Evolutionary conservation across 371 early-diverging fungal species (phyloP).

Genomic region (Phascolomyces articulosus): DNA sequence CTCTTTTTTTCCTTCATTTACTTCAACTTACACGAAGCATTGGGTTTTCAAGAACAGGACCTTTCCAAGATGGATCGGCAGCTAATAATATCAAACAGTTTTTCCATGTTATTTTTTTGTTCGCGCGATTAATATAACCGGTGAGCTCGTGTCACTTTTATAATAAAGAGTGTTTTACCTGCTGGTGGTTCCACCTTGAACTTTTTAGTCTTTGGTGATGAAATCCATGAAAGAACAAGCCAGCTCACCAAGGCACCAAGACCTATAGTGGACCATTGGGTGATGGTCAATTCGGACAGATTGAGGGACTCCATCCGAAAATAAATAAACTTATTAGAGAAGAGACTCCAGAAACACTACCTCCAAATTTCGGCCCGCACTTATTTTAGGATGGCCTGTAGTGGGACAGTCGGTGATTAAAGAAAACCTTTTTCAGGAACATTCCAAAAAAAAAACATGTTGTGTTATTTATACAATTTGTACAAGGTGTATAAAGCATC

Average conservation of each 20-base stretch:
- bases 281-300: conserved; percentile 12
- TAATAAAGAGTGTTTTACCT: too few species aligned
- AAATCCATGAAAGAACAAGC: conserved; percentile 29
- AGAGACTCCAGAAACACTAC: background rate
- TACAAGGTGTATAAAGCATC: too few species aligned
- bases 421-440: too few species aligned
- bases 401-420: too few species aligned
- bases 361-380: background rate
- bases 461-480: too few species aligned
- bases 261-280: conserved; percentile 29
- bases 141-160: too few species aligned
- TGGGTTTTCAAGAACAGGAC: conserved; percentile 56
- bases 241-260: conserved; percentile 38
- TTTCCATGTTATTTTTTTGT: background rate
- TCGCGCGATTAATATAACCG: background rate
- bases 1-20: background rate
- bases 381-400: too few species aligned
- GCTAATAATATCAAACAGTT: conserved; percentile 19
- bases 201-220: conserved; percentile 34
- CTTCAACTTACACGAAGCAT: conserved; percentile 50
- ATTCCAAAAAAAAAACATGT: too few species aligned
- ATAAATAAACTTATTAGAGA: background rate
- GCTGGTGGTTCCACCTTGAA: conserved; percentile 41
- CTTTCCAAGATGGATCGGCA: conserved; percentile 57
- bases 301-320: conserved; percentile 4